Base-by-base conservation (phyloP, 2,329 filamentous ascomycete genomes). In the Alternaria triticimaculans region DNA sequence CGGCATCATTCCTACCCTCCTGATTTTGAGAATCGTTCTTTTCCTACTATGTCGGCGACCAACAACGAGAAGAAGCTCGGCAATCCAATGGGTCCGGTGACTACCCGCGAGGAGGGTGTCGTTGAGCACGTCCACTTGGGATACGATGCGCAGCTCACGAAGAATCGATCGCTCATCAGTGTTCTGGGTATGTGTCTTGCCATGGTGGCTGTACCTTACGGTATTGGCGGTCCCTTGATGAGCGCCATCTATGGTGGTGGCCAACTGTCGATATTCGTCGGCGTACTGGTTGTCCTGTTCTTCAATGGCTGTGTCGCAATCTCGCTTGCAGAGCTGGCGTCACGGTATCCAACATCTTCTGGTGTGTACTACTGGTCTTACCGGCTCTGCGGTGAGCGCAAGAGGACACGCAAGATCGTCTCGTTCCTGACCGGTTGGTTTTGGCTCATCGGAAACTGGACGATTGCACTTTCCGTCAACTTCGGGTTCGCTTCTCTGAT, bases 51-150 rank as follows among this genome's bases (percentile, higher is more conserved):
- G 44, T 46, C 14, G 21, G 44, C 44, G 21, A 5, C 44, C 15
- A 46, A 14, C 44, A 46, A 21, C 21, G 21, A 46, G 14, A 46
- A 46, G 44, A 46, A 46, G 14, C 21, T 46, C 21, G 44, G 18
- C 14, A 46, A 10, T 25, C 21, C n/a, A 11, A 8, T 58, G 43
- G 55, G 43, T 5, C 44, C 23, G 5, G 45, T 58, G 9, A 33
- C 87, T 8, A 89, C 55, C 9, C 25, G 21, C 14, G 55, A 41
- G 15, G 44, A 58, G 18, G 55, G 55, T 23, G 12, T 58, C 14
- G 55, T 58, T 20, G 37, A 51, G 48, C 45, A 58, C n/a, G 55
- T 58, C 14, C 55, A 58, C 2, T 49, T 59, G 25, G 56, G 56
- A 18, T 59, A 59, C 21, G 14, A 37, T 2, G 23, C 46, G 6